Conservation (phyloP, 1,284 basidiomycete species). For the Coriolopsis trogii region DNA sequence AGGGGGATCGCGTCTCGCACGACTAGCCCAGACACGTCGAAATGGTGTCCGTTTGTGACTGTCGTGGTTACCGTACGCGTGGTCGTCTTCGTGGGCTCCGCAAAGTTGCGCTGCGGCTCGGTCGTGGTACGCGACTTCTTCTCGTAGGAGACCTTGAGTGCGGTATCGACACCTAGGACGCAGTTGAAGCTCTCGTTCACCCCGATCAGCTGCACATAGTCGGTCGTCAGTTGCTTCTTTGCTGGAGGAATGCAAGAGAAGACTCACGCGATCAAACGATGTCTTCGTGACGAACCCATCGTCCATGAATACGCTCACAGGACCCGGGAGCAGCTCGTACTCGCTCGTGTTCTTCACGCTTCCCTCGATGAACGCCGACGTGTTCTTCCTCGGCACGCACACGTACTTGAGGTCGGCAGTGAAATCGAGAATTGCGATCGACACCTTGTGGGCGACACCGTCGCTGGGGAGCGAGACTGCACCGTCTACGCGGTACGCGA, state of each 20-base stretch:
- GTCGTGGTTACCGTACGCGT: constrained; percentile 47
- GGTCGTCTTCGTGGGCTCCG: constrained; percentile 45
- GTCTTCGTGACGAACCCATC: constrained; percentile 53
- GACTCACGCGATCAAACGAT: constrained; percentile 43
- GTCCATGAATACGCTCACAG: constrained; percentile 52
- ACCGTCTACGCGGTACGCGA: constrained; percentile 53
- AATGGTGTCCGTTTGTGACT: constrained; percentile 51
- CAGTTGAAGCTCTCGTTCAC: constrained; percentile 54
- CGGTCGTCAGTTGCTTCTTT: constrained; percentile 45
- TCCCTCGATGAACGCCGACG: constrained; percentile 46
- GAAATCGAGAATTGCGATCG: constrained; percentile 51
- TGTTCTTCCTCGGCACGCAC: constrained; percentile 48
- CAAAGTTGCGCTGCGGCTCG: constrained; percentile 35
- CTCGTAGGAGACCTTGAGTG: constrained; percentile 12
- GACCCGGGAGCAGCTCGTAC: constrained; percentile 51
- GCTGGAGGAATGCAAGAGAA: constrained; percentile 45
- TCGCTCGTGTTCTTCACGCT: constrained; percentile 55
- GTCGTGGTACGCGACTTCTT: constrained; percentile 29
- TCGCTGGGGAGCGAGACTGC: constrained; percentile 53
- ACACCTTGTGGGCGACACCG: constrained; percentile 54
- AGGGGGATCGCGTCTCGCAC: constrained; percentile 52
- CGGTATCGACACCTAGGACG: constrained; percentile 54
- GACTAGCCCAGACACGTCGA: constrained; percentile 44
- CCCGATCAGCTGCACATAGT: constrained; percentile 42
- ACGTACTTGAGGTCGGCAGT: constrained; percentile 50